Conservation (phyloP, 495 filamentous ascomycete genomes). For the Hypoxylon lenormandii region DNA sequence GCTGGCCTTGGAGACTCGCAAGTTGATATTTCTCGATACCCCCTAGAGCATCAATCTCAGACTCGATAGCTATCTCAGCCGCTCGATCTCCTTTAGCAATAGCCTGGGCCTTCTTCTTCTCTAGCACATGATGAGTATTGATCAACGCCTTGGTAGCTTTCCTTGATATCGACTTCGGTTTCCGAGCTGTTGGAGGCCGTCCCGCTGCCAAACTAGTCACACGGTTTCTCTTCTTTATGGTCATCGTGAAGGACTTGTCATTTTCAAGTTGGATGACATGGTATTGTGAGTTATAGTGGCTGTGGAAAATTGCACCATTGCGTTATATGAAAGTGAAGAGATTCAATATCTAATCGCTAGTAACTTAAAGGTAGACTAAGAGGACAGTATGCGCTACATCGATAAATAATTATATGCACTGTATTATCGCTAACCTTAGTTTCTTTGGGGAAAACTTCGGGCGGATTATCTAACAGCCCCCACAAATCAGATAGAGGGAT, state of each 20-base stretch:
- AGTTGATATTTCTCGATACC: conserved; percentile 87
- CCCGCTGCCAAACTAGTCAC: conserved; percentile 72
- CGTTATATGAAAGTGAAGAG: background rate
- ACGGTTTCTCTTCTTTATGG: conserved; percentile 50
- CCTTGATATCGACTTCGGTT: conserved; percentile 73
- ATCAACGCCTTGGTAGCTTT: conserved; percentile 85
- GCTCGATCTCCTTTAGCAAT: conserved; percentile 69
- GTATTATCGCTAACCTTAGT: too few species aligned
- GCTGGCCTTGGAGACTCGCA: conserved; percentile 89
- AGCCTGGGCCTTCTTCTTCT: conserved; percentile 80
- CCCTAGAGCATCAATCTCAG: conserved; percentile 69
- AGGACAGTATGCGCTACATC: too few species aligned
- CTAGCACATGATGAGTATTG: conserved; percentile 82
- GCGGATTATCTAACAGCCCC: too few species aligned
- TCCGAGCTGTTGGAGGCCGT: conserved; percentile 70
- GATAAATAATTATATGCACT: too few species aligned
- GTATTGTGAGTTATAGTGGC: background rate
- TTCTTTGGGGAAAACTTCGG: too few species aligned
- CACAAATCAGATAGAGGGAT: too few species aligned
- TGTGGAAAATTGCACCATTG: background rate
- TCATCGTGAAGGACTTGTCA: conserved; percentile 41
- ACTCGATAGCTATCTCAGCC: conserved; percentile 66
- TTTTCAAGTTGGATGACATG: background rate
- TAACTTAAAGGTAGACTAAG: too few species aligned
- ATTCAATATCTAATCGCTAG: too few species aligned